A percentile compares a stretch with the other conserved stretches of the same genome.
phyloP scores from a whole-genome alignment of 306 rosid genomes.

The Sindora glabra region DNA sequence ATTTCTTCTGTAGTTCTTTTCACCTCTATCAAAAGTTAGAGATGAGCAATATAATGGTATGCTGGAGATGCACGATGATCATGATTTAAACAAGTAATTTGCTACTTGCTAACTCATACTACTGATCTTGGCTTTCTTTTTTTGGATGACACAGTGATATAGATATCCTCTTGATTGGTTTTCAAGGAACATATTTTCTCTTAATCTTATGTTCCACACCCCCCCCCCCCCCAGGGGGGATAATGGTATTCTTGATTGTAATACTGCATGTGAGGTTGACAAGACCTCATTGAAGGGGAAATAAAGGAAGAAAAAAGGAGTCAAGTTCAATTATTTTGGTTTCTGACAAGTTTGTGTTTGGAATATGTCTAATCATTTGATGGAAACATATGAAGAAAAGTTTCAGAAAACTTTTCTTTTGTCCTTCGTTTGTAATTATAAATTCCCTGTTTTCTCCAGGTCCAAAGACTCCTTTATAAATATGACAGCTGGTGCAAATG shows the following conservation, averaged over 20 bases:
- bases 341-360: not conserved
- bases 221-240: too few relatives aligned
- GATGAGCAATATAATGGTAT: slow-evolving; percentile 70
- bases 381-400: not conserved
- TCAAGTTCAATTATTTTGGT: not conserved
- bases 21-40: slow-evolving; percentile 70
- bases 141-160: not conserved
- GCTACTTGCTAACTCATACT: slow-evolving; percentile 27
- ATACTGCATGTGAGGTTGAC: not conserved
- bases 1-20: slow-evolving; percentile 64
- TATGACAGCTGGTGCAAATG: slow-evolving; percentile 96
- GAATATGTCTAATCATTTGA: not conserved
- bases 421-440: slow-evolving; percentile 5
- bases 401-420: not conserved
- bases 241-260: not conserved
- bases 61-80: slow-evolving; percentile 59
- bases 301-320: not conserved
- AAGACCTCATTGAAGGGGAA: too few relatives aligned
- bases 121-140: not conserved
- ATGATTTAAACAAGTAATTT: slow-evolving; percentile 68
- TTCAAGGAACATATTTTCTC: not conserved
- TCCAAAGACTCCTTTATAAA: slow-evolving; percentile 74
- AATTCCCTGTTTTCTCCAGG: slow-evolving; percentile 34
- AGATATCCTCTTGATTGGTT: not conserved
- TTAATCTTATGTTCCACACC: not conserved